Evolutionary conservation across 495 filamentous ascomycete genomes (phyloP).

Genomic region (Articulospora tetracladia): DNA sequence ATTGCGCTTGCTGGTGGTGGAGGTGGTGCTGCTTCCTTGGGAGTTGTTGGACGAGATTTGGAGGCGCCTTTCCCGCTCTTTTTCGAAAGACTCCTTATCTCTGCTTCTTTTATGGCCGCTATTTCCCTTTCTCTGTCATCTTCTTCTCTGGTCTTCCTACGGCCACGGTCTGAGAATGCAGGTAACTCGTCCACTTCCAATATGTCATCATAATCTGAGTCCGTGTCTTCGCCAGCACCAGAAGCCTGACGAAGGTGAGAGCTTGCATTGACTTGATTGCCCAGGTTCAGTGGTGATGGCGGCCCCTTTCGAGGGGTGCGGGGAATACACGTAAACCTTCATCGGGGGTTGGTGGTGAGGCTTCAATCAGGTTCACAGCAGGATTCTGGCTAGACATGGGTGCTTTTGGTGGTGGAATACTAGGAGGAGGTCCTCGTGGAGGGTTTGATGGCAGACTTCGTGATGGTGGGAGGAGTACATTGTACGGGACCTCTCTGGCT

Average conservation of each 20-base stretch:
- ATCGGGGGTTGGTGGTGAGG: constrained; percentile 44
- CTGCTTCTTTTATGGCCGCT: constrained; percentile 56
- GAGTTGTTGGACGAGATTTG: constrained; percentile 26
- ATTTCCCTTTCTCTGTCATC: constrained; percentile 79
- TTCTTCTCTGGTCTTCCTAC: constrained; percentile 81
- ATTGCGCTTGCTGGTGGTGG: constrained; percentile 8
- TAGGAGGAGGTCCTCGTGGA: constrained; percentile 24
- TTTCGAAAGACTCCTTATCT: constrained; percentile 60
- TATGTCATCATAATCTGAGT: constrained; percentile 81
- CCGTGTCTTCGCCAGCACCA: constrained; percentile 58
- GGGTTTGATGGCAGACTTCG: constrained; percentile 42
- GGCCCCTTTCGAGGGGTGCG: constrained; percentile 73
- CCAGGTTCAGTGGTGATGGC: constrained; percentile 78
- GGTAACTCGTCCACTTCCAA: constrained; percentile 61
- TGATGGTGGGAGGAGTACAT: constrained; percentile 41
- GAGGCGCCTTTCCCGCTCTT: constrained; percentile 56
- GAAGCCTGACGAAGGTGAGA: constrained; percentile 37
- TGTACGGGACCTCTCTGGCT: constrained; percentile 38
- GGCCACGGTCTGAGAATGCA: constrained; percentile 61
- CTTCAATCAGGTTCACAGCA: constrained; percentile 40
- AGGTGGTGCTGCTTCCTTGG: constrained; percentile 9
- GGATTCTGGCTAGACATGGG: constrained; percentile 26
- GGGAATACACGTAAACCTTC: constrained; percentile 39
- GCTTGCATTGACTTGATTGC: constrained; percentile 36
- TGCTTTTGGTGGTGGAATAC: constrained; percentile 21